Evolutionary conservation across 495 filamentous ascomycete genomes (phyloP), one percentile per base, ranked within the genome.

Genomic region (Xylaria cubensis): DNA sequence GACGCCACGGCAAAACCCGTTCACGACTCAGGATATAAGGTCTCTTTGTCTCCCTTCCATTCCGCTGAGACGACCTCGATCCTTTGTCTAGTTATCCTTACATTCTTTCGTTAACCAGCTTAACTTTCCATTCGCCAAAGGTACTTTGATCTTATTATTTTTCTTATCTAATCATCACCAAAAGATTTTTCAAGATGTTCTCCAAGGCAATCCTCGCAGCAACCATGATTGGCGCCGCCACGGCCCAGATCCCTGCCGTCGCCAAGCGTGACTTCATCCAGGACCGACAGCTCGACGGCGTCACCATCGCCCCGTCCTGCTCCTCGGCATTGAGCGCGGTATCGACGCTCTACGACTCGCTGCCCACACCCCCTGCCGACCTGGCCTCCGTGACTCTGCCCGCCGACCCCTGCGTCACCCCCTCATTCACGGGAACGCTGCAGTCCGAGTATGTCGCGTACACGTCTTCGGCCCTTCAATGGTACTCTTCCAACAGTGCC

Each of bases 161-260:
- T 24, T 8, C 12, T 9, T 26, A 26, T 26, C 21, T 53, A 21
- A 51, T 50, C 63, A 48, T 44, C 21, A 12, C 12, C 63, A 36
- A 69, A 39, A 29, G 26, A 29, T 29, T 42, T 42, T 39, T 55
- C 64, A 78, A 72, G 6, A 80, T 82, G 79, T 70, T 80, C 71
- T 42, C 74, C 73, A 77, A 79, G 64, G 75, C 69, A 10, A 55
- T 82, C 50, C 65, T 82, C 71, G 19, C 74, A 29, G 76, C 77
- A 13, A 44, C 79, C 13, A 70, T 78, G 64, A 76, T 78, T 58
- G 80, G 76, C 69, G 73, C 78, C 34, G 70, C 51, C 13, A 61
- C 64, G 41, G 70, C 70, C 0, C 70, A 62, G 29, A 1, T 67
- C 48, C 70, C 46, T 0, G n/a, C 36, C 19, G 29, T 71, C 46